Evolutionary conservation across 1,139 yeast genomes (phyloP).

Genomic region (Sugiyamaella novakii): DNA sequence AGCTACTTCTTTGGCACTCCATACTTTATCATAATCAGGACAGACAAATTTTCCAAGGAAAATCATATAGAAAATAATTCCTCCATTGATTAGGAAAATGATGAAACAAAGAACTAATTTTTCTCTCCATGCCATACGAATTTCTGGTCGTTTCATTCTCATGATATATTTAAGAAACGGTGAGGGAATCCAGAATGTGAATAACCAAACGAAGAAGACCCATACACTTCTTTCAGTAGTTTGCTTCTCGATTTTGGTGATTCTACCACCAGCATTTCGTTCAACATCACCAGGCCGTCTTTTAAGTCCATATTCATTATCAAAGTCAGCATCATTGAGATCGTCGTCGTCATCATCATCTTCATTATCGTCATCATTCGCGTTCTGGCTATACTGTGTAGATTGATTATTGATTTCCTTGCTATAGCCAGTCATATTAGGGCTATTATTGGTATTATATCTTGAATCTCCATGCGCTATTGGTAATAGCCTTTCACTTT

Average conservation of each 20-base stretch:
- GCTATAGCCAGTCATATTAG: conserved; percentile 7
- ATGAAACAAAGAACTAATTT: conserved; percentile 43
- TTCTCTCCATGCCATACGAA: conserved; percentile 48
- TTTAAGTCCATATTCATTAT: conserved; percentile 33
- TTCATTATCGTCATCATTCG: conserved; percentile 26
- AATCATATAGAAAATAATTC: conserved; percentile 47
- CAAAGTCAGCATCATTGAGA: conserved; percentile 31
- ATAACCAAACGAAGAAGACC: conserved; percentile 44
- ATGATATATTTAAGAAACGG: conserved; percentile 40
- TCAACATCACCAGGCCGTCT: conserved; percentile 32
- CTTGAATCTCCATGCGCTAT: neutral
- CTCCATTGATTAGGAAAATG: conserved; percentile 42
- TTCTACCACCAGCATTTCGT: conserved; percentile 19
- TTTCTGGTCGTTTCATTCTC: conserved; percentile 45
- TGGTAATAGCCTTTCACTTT: conserved; percentile 17
- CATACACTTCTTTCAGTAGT: conserved; percentile 41
- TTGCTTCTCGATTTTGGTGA: conserved; percentile 36
- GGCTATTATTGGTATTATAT: neutral
- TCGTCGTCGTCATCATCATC: conserved; percentile 31
- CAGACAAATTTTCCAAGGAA: conserved; percentile 44
- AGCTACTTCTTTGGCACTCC: conserved; percentile 43
- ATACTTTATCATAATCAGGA: conserved; percentile 46
- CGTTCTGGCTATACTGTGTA: too few species aligned
- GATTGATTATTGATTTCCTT: conserved; percentile 8
- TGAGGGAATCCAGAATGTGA: conserved; percentile 47